Conservation (phyloP, 2,329 filamentous ascomycete species). For the Fusarium nisikadoi region DNA sequence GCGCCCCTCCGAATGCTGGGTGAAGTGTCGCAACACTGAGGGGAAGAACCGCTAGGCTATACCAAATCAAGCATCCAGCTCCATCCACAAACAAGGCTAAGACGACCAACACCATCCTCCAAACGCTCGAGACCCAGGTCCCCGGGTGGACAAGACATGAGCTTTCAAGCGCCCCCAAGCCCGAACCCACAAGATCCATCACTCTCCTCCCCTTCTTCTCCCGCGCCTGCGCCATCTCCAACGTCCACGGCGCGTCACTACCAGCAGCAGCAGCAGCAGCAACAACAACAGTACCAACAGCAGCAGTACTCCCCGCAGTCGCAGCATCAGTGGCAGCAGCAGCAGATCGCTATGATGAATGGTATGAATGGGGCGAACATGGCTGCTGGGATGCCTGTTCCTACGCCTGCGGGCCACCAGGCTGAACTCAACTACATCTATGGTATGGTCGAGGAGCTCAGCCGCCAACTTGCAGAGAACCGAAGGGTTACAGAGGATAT, state of each 20-base stretch:
- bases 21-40: constrained; percentile 26
- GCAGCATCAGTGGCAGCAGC: constrained; percentile 42
- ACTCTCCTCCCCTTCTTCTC: constrained; percentile 31
- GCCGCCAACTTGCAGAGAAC: constrained; percentile 70
- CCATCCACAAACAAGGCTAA: constrained; percentile 33
- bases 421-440: constrained; percentile 76
- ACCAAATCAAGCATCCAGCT: constrained; percentile 42
- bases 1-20: constrained; percentile 6
- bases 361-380: constrained; percentile 61
- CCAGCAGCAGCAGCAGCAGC: constrained; percentile 34
- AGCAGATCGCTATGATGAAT: constrained; percentile 55
- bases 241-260: constrained; percentile 44
- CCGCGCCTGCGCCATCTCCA: constrained; percentile 26
- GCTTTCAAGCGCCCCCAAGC: constrained; percentile 46
- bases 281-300: constrained; percentile 40
- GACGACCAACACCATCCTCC: constrained; percentile 38
- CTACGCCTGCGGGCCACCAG: constrained; percentile 74
- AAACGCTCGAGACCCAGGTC: constrained; percentile 40
- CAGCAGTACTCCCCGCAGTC: constrained; percentile 30
- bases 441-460: constrained; percentile 73
- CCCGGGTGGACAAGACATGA: constrained; percentile 46
- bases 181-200: constrained; percentile 42
- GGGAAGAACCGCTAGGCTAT: constrained; percentile 32
- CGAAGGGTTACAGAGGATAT: constrained; percentile 71
- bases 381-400: constrained; percentile 60